A percentile compares a stretch with the other conserved stretches of the same genome.
Evolutionary conservation across 495 filamentous ascomycete genomes (phyloP).

Genomic region (Penicillium fimorum): DNA sequence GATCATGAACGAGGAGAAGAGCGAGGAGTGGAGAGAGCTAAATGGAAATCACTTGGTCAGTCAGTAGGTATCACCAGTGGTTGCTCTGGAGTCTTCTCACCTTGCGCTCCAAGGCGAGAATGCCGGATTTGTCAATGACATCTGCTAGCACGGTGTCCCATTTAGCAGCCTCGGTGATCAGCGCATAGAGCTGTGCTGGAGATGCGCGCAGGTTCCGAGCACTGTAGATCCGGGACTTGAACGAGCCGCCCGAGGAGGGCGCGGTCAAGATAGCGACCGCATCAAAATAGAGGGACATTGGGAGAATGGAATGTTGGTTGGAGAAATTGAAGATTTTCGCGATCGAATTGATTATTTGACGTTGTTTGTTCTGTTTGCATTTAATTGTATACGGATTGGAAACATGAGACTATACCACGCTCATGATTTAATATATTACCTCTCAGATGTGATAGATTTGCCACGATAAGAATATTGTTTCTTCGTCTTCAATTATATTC

Average conservation of each 20-base stretch:
- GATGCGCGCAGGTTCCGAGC: conserved; percentile 66
- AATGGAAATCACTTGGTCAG: conserved; percentile 38
- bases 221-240: conserved; percentile 77
- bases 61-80: conserved; percentile 32
- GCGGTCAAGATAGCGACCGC: conserved; percentile 69
- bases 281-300: conserved; percentile 96
- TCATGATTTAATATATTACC: background rate
- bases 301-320: background rate
- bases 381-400: background rate
- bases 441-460: background rate
- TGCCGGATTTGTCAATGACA: conserved; percentile 71
- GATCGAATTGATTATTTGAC: conserved; percentile 3
- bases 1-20: conserved; percentile 82
- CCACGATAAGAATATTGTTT: background rate
- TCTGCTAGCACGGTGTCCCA: conserved; percentile 84
- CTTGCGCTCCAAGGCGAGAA: conserved; percentile 77
- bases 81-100: conserved; percentile 40
- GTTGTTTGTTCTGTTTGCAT: conserved; percentile 29
- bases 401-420: background rate
- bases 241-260: conserved; percentile 65
- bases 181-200: conserved; percentile 79
- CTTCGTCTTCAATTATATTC: background rate
- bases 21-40: conserved; percentile 81
- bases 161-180: conserved; percentile 82
- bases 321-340: conserved; percentile 14